Base-by-base conservation (phyloP, 257 asterid species). In the Craterostigma plantagineum region DNA sequence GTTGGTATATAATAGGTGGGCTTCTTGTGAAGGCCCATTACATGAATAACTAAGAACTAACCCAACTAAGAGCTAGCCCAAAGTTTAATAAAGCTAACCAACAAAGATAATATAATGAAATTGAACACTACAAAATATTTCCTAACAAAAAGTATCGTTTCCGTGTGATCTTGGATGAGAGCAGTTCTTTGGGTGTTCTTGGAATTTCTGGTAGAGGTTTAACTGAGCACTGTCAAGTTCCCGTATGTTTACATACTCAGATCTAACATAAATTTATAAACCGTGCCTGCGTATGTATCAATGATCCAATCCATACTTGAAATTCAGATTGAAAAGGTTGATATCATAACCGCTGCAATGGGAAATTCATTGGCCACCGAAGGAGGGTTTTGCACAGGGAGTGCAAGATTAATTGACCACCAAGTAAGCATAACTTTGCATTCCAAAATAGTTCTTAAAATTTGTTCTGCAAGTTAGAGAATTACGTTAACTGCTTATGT, bases 301-400 rank as follows among this genome's bases (percentile, higher is more conserved):
- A n/a, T 42, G 16, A 42, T 11, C 46, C 9, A 5, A 7, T 33
- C 3, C 13, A 15, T 12, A 3, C 23, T 15, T 4, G 18, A 41
- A 15, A 10, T 27, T 7, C 55, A 86, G 97, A 60, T 82, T 50
- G 95, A 82, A 57, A 79, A 82, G 71, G 81, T 87, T 35, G 98
- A 87, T 65, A 82, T 87, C 37, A 56, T 82, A 35, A 70, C 92
- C 38, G 93, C 98, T 58, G 91, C 85, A 27, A 87, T 87, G 98
- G 98, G 98, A 27, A 83, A 82, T 55, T 90, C 93, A 10, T 67
- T 87, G 67, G 98, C 98, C 50, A 66, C 93, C 12, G 98, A 87
- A 64, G 98, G 98, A 61, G 98, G 98, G 47, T 82, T 87, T 64
- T 87, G 98, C 68, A 79, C 93, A 10, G 98, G 98, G 45, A 87